A percentile compares a stretch with the other conserved stretches of the same genome.
phyloP scores from a whole-genome alignment of 345 rosid species.

The Dipteronia dyeriana region DNA sequence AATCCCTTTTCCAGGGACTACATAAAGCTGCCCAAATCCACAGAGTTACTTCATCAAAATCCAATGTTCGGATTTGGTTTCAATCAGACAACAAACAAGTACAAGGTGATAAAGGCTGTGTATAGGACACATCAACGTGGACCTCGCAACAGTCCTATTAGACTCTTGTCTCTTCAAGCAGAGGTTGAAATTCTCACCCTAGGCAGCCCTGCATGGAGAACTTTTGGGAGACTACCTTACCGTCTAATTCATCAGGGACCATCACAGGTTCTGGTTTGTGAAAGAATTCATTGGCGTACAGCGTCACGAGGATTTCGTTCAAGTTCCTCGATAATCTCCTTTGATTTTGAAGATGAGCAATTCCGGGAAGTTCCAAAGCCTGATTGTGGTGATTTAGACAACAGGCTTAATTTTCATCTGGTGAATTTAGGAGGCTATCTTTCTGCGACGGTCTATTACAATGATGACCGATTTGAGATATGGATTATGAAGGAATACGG shows the following conservation, averaged over 20 bases:
- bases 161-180: slow-evolving; percentile 26
- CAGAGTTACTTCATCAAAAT: slow-evolving; percentile 31
- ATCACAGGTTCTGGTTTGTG: slow-evolving; percentile 11
- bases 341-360: slow-evolving; percentile 29
- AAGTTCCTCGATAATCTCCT: slow-evolving; percentile 16
- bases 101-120: slow-evolving; percentile 38
- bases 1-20: slow-evolving; percentile 43
- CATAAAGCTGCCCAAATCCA: slow-evolving; percentile 38
- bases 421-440: slow-evolving; percentile 28
- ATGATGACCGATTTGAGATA: slow-evolving; percentile 5
- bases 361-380: slow-evolving; percentile 26
- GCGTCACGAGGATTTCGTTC: not conserved
- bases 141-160: not conserved
- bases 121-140: slow-evolving; percentile 19
- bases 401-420: not conserved
- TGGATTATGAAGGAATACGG: slow-evolving; percentile 34
- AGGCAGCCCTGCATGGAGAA: slow-evolving; percentile 32
- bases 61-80: slow-evolving; percentile 49
- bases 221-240: slow-evolving; percentile 9
- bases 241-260: not conserved
- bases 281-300: not conserved
- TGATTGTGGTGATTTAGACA: not conserved
- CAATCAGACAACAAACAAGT: slow-evolving; percentile 21
- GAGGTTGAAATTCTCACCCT: slow-evolving; percentile 41
- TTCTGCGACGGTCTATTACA: slow-evolving; percentile 10